phyloP scores from a whole-genome alignment of 2,329 filamentous ascomycete genomes.

The Esteya vermicola region DNA sequence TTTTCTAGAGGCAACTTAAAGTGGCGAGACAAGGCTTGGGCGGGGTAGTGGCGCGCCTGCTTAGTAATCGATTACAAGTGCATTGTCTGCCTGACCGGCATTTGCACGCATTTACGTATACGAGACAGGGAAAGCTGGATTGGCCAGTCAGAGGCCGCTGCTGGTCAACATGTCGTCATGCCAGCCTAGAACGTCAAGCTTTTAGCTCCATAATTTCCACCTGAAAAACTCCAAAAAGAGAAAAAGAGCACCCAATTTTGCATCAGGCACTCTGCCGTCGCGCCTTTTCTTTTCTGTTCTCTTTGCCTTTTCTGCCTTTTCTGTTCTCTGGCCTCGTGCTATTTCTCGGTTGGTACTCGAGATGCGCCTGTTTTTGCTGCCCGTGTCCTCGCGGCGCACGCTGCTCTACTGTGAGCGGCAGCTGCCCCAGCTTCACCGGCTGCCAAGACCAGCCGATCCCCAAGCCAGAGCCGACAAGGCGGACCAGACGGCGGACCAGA shows the following conservation, averaged over 20 bases:
- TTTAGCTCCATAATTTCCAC: no score
- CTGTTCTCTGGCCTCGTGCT: no score
- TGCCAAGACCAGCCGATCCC: neutral
- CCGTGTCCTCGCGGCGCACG: slow-evolving; percentile 79
- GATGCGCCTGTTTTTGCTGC: slow-evolving; percentile 91
- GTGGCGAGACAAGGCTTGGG: neutral
- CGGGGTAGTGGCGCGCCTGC: no score
- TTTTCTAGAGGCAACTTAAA: slow-evolving; percentile 1
- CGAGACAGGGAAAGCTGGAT: neutral
- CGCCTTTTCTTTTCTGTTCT: no score
- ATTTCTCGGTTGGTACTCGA: no score
- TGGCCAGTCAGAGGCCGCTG: slow-evolving; percentile 9
- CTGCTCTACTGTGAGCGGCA: slow-evolving; percentile 78
- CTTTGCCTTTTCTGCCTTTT: no score
- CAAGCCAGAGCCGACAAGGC: neutral
- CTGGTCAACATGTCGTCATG: slow-evolving; percentile 11
- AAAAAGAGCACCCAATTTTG: no score
- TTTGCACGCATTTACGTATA: no score
- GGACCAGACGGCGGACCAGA: neutral
- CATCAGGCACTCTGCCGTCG: no score
- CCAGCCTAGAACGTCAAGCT: no score
- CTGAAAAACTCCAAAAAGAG: neutral
- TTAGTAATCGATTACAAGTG: no score
- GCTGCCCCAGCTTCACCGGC: slow-evolving; percentile 18
- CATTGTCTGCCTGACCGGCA: no score